Percentiles rank a stretch among this genome's conserved stretches.
Evolutionary conservation across 139 green algal genomes (phyloP).

Genomic region (Chlorella sp.): DNA sequence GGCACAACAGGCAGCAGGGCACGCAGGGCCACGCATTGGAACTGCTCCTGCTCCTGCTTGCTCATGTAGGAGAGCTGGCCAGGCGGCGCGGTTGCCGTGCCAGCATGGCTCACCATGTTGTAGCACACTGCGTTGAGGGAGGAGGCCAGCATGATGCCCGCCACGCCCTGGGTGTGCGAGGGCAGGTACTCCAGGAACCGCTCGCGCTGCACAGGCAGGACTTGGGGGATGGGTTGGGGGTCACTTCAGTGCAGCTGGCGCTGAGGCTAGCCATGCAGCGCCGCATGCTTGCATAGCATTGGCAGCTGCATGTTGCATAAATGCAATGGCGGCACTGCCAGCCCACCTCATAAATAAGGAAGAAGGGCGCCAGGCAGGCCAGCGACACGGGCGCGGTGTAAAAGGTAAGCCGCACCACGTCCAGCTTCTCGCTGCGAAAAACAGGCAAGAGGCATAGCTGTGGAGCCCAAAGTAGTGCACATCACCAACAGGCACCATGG

Average conservation of each 20-base stretch:
- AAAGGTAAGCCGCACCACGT: conserved; percentile 80
- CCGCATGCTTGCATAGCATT: neutral
- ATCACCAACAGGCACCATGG: too few species aligned
- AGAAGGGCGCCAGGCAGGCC: conserved; percentile 62
- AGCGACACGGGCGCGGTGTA: conserved; percentile 76
- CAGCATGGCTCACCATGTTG: conserved; percentile 16
- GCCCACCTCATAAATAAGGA: conserved; percentile 30
- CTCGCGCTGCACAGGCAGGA: neutral
- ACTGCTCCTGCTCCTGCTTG: too few species aligned
- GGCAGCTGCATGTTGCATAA: neutral
- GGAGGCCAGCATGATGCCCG: conserved; percentile 2
- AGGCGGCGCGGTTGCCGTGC: conserved; percentile 6
- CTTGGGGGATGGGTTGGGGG: neutral
- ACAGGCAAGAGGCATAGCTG: conserved; percentile 39
- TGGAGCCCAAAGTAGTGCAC: too few species aligned
- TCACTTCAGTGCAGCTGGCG: neutral
- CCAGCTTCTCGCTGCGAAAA: conserved; percentile 53
- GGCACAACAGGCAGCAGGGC: conserved; percentile 5
- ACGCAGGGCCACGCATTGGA: too few species aligned
- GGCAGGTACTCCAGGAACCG: neutral
- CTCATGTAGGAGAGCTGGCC: too few species aligned
- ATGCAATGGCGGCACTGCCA: neutral
- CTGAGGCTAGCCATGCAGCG: too few species aligned
- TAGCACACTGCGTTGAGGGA: conserved; percentile 31
- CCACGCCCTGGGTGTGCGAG: neutral